Conservation (phyloP, 1,284 basidiomycete genomes). For the Ganoderma sinense region DNA sequence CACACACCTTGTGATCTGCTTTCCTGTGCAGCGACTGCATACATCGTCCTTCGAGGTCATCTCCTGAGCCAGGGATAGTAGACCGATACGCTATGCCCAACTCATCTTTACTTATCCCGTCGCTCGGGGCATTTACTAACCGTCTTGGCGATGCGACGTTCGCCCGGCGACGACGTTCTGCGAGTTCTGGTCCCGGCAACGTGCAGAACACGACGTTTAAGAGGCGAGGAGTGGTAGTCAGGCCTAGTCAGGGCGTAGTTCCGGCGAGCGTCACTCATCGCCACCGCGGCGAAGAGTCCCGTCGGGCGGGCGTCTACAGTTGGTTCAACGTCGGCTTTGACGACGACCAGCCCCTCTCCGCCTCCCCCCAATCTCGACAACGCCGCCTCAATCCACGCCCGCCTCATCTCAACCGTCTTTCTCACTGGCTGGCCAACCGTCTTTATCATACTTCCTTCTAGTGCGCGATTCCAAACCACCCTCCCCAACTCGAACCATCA, state of each 20-base stretch:
- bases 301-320: neutral
- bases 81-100: neutral
- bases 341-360: slow-evolving; percentile 1
- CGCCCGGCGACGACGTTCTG: neutral
- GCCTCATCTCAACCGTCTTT: neutral
- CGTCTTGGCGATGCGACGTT: neutral
- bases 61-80: neutral
- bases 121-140: neutral
- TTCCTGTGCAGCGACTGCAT: neutral
- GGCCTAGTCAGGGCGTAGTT: neutral
- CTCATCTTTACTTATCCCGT: neutral
- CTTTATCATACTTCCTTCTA: neutral
- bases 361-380: neutral
- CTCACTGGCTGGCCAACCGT: neutral
- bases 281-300: neutral
- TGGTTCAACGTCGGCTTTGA: slow-evolving; percentile 3
- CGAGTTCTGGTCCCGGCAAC: neutral
- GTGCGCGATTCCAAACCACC: neutral
- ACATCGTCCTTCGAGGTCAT: neutral
- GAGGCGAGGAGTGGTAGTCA: neutral
- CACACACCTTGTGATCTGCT: slow-evolving; percentile 1
- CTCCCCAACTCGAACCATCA: neutral
- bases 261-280: neutral
- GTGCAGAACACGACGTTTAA: slow-evolving; percentile 3
- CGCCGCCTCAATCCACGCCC: neutral